Percentiles rank a stretch among this genome's conserved stretches.
Conservation (phyloP, 2,329 filamentous ascomycete species). For the Fusarium gaditjirri region DNA sequence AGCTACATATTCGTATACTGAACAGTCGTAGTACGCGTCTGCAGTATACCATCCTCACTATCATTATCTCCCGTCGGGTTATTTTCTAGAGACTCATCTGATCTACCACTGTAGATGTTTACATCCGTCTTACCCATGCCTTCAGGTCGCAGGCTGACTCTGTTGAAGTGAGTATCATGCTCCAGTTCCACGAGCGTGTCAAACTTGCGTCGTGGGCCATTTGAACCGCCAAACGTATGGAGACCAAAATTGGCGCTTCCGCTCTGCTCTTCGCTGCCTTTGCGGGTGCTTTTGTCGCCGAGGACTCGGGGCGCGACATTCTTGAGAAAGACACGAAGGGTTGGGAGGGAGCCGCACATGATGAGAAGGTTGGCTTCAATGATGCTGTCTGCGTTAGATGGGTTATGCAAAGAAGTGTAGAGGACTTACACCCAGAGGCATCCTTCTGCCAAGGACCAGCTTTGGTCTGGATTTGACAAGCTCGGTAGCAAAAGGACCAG, state of each 20-base stretch:
- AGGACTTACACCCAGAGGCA: constrained; percentile 11
- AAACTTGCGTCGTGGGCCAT: constrained; percentile 5
- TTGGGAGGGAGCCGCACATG: constrained; percentile 12
- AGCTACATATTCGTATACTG: background rate
- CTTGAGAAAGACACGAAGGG: constrained; percentile 6
- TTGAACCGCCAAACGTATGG: constrained; percentile 7
- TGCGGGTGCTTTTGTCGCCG: background rate
- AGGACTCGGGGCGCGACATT: constrained; percentile 11
- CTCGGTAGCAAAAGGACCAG: constrained; percentile 1
- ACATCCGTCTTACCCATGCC: background rate
- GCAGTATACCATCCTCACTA: constrained; percentile 10
- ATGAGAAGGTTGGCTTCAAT: constrained; percentile 12
- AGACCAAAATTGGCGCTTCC: background rate
- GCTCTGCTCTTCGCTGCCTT: background rate
- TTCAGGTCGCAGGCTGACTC: background rate
- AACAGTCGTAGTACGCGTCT: constrained; percentile 5
- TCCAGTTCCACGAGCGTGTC: constrained; percentile 15
- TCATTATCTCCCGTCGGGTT: background rate
- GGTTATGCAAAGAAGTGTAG: fast-evolving
- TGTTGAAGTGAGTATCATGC: constrained; percentile 6
- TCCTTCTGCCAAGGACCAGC: constrained; percentile 12
- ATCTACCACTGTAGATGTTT: background rate
- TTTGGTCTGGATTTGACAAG: constrained; percentile 4
- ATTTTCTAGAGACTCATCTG: background rate
- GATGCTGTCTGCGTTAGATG: background rate